A percentile compares a stretch with the other conserved stretches of the same genome.
Conservation (phyloP, 1,284 basidiomycete species). For the Leccinum fallax region DNA sequence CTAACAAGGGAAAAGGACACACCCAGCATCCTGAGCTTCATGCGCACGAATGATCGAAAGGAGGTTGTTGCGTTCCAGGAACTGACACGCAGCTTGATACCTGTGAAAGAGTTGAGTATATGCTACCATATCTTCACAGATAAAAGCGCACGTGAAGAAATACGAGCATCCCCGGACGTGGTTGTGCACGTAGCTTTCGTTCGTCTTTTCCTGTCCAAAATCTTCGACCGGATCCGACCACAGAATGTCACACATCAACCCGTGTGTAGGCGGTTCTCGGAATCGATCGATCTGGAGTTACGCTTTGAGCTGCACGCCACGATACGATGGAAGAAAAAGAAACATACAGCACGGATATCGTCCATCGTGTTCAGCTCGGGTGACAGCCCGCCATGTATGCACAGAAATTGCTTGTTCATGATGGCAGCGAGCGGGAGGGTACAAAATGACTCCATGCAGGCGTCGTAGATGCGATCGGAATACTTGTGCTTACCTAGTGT, state of each 20-base stretch:
- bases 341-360: slow-evolving; percentile 74
- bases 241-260: slow-evolving; percentile 93
- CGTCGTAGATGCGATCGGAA: slow-evolving; percentile 87
- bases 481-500: slow-evolving; percentile 90
- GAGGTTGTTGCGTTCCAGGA: slow-evolving; percentile 91
- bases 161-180: slow-evolving; percentile 95
- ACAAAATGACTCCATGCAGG: slow-evolving; percentile 94
- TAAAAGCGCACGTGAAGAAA: slow-evolving; percentile 78
- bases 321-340: not conserved
- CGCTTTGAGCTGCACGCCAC: slow-evolving; percentile 7
- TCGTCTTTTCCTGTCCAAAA: slow-evolving; percentile 89
- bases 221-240: slow-evolving; percentile 96
- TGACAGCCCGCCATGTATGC: slow-evolving; percentile 92
- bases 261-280: slow-evolving; percentile 92
- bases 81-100: slow-evolving; percentile 92
- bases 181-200: slow-evolving; percentile 88
- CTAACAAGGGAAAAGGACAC: slow-evolving; percentile 25
- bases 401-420: slow-evolving; percentile 98
- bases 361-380: slow-evolving; percentile 92
- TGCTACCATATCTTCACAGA: not conserved
- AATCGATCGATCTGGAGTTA: slow-evolving; percentile 81
- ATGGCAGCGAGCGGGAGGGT: slow-evolving; percentile 88
- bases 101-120: slow-evolving; percentile 33
- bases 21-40: slow-evolving; percentile 95
- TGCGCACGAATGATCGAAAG: slow-evolving; percentile 95